Percentiles rank a stretch among this genome's conserved stretches.
These are phyloP conservation scores for Teratosphaeria pseudoeucalypti DNA, from an alignment of 2,329 filamentous ascomycete genomes.

Conservation along the genomic window DNA sequence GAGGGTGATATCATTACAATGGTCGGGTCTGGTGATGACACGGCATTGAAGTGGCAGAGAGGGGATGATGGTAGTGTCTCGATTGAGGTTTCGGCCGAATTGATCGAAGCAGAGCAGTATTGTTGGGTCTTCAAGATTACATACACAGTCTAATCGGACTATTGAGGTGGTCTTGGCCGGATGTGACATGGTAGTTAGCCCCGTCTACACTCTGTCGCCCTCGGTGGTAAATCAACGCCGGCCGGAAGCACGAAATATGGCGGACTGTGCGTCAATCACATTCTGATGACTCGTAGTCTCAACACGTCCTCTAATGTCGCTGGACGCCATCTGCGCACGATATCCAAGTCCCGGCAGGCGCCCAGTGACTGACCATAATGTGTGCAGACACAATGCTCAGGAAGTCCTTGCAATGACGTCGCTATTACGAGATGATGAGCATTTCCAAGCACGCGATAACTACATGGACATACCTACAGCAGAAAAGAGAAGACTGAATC, in stretches of 20 bases:
- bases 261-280: too few relatives aligned
- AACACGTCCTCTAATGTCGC: too few relatives aligned
- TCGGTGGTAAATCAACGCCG: too few relatives aligned
- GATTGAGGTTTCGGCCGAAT: constrained; percentile 24
- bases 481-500: neutral
- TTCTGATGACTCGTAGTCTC: too few relatives aligned
- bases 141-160: neutral
- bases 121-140: constrained; percentile 36
- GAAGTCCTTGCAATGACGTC: neutral
- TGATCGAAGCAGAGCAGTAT: constrained; percentile 28
- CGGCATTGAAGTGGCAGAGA: constrained; percentile 17
- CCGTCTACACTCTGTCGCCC: neutral
- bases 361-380: too few relatives aligned
- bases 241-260: too few relatives aligned
- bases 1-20: constrained; percentile 38
- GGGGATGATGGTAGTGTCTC: constrained; percentile 23
- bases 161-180: neutral
- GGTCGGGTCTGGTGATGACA: constrained; percentile 25
- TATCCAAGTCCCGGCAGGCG: too few relatives aligned
- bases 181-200: neutral
- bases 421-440: neutral
- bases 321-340: too few relatives aligned
- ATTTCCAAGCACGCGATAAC: neutral
- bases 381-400: too few relatives aligned
- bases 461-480: neutral